These are phyloP conservation scores for Trichophyton schoenleinii DNA, from an alignment of 2,329 filamentous ascomycete species.

Conservation along the genomic window DNA sequence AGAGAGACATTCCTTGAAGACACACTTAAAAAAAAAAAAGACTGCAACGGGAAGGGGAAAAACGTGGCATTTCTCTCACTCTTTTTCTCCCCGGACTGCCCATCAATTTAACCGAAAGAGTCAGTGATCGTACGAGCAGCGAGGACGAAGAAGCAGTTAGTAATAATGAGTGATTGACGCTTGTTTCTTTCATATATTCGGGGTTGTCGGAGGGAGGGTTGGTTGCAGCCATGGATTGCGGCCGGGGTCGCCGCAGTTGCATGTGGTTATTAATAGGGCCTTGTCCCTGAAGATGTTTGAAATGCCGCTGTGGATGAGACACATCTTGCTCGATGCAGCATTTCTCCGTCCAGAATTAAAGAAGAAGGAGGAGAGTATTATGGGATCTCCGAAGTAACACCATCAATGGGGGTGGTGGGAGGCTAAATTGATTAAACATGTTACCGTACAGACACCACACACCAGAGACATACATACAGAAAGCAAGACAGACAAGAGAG, in stretches of 20 bases:
- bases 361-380: background rate
- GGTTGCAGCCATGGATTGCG: background rate
- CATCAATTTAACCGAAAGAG: no score
- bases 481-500: no score
- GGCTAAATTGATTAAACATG: background rate
- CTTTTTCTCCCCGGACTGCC: no score
- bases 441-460: no score
- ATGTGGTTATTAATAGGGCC: background rate
- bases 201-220: background rate
- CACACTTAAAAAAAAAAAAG: no score
- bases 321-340: background rate
- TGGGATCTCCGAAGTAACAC: background rate
- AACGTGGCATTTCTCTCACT: background rate
- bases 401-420: background rate
- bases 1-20: no score
- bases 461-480: no score
- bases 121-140: no score
- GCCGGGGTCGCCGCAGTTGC: background rate
- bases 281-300: background rate
- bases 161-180: background rate
- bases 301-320: constrained; percentile 3
- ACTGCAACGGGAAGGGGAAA: background rate
- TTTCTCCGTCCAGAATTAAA: background rate
- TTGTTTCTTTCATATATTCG: background rate
- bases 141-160: no score